A percentile compares a stretch with the other conserved stretches of the same genome.
These are phyloP conservation scores for Raffaelea deltoideospora DNA, from an alignment of 2,329 filamentous ascomycete genomes.

Conservation along the genomic window DNA sequence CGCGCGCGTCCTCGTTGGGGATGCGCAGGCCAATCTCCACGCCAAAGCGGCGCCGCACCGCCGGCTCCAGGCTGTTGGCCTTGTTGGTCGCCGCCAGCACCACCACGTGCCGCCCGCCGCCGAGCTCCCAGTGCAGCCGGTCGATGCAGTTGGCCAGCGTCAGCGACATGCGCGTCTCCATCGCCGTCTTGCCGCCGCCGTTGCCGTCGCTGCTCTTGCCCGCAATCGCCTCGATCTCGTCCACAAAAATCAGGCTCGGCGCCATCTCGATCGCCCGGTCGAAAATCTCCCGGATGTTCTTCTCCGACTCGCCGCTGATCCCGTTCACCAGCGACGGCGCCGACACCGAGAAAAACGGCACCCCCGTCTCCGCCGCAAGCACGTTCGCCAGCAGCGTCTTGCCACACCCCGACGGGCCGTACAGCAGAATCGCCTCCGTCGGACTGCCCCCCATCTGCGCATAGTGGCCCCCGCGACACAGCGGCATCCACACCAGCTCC, in stretches of 20 bases:
- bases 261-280: constrained; percentile 77
- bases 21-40: constrained; percentile 74
- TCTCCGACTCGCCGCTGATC: constrained; percentile 82
- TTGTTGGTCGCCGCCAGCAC: constrained; percentile 85
- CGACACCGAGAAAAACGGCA: constrained; percentile 69
- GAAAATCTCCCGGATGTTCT: constrained; percentile 70
- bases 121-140: constrained; percentile 60
- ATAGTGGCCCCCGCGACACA: constrained; percentile 53
- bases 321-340: constrained; percentile 70
- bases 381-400: constrained; percentile 76
- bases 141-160: constrained; percentile 82
- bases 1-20: constrained; percentile 62
- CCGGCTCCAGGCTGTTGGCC: constrained; percentile 69
- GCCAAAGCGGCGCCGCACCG: constrained; percentile 64
- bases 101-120: constrained; percentile 46
- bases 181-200: constrained; percentile 60
- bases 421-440: constrained; percentile 59
- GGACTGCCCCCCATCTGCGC: constrained; percentile 50
- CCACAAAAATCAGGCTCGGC: constrained; percentile 81
- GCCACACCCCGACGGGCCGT: constrained; percentile 73
- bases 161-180: constrained; percentile 75
- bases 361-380: constrained; percentile 58
- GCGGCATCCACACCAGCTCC: constrained; percentile 57
- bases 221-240: constrained; percentile 83
- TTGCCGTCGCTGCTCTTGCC: constrained; percentile 60